Evolutionary conservation across 2,329 filamentous ascomycete genomes (phyloP).

Genomic region (Trichoderma breve): DNA sequence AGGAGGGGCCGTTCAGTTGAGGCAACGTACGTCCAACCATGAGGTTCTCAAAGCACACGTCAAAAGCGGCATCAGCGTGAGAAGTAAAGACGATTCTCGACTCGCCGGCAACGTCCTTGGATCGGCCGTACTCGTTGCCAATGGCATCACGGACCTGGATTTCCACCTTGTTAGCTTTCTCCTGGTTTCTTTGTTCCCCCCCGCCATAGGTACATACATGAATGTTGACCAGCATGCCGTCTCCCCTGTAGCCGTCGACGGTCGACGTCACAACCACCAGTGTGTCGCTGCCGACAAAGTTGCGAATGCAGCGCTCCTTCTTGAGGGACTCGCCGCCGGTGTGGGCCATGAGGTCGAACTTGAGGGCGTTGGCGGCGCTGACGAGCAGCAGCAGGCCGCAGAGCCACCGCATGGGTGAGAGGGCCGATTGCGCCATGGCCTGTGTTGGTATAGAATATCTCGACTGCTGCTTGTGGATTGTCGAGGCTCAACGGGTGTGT

Average conservation of each 20-base stretch:
- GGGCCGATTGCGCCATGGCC: conserved; percentile 41
- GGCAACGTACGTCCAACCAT: conserved; percentile 65
- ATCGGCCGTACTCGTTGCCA: conserved; percentile 91
- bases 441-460: not conserved
- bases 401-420: conserved; percentile 55
- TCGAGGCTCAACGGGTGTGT: not conserved
- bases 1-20: not conserved
- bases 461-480: not conserved
- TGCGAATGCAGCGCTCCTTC: conserved; percentile 87
- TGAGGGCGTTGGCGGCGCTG: conserved; percentile 65
- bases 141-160: conserved; percentile 86
- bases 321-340: conserved; percentile 50
- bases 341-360: conserved; percentile 85
- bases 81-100: conserved; percentile 92
- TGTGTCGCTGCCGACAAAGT: conserved; percentile 90
- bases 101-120: conserved; percentile 89
- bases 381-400: conserved; percentile 58
- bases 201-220: conserved; percentile 55
- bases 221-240: conserved; percentile 93
- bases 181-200: not conserved
- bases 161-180: not conserved
- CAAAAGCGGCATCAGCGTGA: conserved; percentile 86
- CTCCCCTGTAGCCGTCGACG: conserved; percentile 78
- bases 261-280: conserved; percentile 93
- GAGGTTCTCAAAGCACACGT: conserved; percentile 93